phyloP scores from a whole-genome alignment of 139 green algal species.

The Micromonas pusilla region DNA sequence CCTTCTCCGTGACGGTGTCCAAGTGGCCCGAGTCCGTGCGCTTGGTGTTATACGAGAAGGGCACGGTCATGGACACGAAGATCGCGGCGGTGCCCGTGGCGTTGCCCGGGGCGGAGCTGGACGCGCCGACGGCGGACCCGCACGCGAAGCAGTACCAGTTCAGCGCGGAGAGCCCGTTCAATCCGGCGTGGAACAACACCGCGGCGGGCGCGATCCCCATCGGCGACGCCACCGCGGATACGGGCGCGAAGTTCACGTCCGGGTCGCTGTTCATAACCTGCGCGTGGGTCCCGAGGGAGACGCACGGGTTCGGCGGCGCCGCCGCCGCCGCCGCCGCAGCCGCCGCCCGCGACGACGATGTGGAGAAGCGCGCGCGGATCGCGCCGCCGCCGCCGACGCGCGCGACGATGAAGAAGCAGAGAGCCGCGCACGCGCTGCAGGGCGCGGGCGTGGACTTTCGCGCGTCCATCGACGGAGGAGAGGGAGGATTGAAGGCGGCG shows the following conservation, averaged over 20 bases:
- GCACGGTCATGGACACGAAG: background rate
- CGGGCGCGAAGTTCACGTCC: background rate
- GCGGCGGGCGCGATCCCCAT: too few relatives aligned
- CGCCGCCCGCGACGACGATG: background rate
- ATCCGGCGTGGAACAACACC: background rate
- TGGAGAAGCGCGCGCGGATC: too few relatives aligned
- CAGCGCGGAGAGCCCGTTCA: background rate
- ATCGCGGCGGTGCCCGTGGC: background rate
- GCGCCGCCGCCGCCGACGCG: background rate
- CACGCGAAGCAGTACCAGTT: background rate
- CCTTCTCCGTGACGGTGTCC: background rate
- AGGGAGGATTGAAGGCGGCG: background rate
- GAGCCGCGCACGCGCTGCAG: too few relatives aligned
- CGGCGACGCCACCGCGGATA: too few relatives aligned
- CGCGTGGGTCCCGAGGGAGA: background rate
- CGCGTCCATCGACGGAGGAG: too few relatives aligned
- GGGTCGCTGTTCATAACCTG: background rate
- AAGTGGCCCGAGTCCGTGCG: conserved; percentile 2
- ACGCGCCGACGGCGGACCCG: background rate
- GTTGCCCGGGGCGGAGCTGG: background rate
- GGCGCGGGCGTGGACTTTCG: too few relatives aligned
- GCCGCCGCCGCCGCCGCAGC: too few relatives aligned
- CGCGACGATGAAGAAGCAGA: background rate
- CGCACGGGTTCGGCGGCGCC: background rate
- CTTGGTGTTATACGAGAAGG: background rate